Conservation (phyloP, 768 basidiomycete genomes). For the Ramaria sp. region DNA sequence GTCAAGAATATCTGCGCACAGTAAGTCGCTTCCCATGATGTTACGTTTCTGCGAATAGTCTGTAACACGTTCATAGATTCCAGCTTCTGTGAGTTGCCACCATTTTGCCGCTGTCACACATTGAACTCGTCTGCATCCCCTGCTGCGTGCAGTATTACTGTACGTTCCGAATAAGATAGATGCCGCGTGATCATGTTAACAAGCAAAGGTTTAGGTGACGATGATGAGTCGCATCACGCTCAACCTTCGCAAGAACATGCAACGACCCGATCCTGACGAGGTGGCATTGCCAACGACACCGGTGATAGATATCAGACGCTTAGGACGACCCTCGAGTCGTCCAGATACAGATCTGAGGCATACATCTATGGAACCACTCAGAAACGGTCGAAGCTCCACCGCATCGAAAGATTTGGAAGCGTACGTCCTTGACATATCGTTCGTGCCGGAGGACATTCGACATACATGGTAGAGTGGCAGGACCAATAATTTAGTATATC, state of each 20-base stretch:
- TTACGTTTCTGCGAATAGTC: neutral
- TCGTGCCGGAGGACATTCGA: no score
- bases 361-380: no score
- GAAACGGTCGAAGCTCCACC: no score
- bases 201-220: slow-evolving; percentile 28
- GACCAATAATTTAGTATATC: no score
- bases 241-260: slow-evolving; percentile 25
- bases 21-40: slow-evolving; percentile 13
- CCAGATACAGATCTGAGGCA: neutral
- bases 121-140: neutral
- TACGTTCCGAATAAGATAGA: neutral
- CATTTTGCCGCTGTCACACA: slow-evolving; percentile 6
- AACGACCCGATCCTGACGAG: neutral
- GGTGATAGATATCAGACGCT: neutral
- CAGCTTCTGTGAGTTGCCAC: slow-evolving; percentile 29
- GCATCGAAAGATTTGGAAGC: no score
- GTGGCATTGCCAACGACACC: neutral
- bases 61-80: slow-evolving; percentile 13
- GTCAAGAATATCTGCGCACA: slow-evolving; percentile 29
- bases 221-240: slow-evolving; percentile 66
- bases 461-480: no score
- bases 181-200: neutral
- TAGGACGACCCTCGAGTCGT: neutral
- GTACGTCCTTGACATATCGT: no score
- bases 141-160: neutral